Base-by-base conservation (phyloP, 2,329 filamentous ascomycete species). In the Exophiala sp. region DNA sequence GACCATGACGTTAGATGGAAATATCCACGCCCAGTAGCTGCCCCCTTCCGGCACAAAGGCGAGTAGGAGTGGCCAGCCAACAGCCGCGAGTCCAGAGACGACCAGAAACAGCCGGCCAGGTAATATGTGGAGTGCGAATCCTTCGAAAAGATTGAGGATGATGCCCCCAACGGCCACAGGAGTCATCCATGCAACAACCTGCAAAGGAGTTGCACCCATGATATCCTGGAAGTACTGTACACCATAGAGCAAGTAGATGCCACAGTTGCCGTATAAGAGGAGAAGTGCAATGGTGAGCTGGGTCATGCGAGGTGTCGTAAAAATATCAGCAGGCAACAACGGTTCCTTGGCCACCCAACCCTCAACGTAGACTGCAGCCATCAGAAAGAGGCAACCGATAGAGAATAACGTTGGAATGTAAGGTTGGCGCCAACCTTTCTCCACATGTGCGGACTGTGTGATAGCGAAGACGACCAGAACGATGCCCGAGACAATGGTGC, bases 391-490 rank as follows among this genome's bases (percentile, higher is more conserved):
- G 5, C 79, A 70, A 0, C 88, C 88, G 1, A 87, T 36, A 2
- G 84, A 71, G 43, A 92, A 79, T 0, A 83, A 82, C 8, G 84
- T 73, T 38, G 81, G 80, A 35, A 92, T 84, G 60, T 90, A 89
- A 1, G 86, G 85, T 0, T 85, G 89, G n/a, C 69, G 74, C 87
- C 88, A 92, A 1, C 85, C 82, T 2, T 83, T 66, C 0, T 84
- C 79, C 0, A 86, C 86, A 66, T 89, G 83, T 0, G 84, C 80
- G 6, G 84, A 85, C 44, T 89, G 85, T 0, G 88, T 91, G 47
- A 94, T 80, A 0, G 88, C 86, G 63, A 85, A 92, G 0, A 90
- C 85, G 59, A 89, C 75, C 21, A 94, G 75, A 1, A 87, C 76
- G 10, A 91, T 69, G 0, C 85, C 88, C 0, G 78, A 76, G 0